Percentiles rank a stretch among this genome's conserved stretches.
Conservation (phyloP, 495 filamentous ascomycete genomes). For the Parathielavia appendiculata region DNA sequence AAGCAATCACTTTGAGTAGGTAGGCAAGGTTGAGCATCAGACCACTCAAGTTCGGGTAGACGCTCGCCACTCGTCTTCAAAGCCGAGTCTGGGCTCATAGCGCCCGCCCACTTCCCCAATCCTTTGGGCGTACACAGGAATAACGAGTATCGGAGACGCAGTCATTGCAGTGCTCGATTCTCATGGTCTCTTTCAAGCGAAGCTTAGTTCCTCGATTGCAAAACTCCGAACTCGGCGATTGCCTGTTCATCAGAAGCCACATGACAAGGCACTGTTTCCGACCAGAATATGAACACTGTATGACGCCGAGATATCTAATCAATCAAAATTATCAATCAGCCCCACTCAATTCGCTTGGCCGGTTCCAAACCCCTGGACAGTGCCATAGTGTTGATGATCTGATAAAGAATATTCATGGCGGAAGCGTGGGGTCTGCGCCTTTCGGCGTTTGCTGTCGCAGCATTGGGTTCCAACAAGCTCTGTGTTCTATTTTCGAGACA, state of each 20-base stretch:
- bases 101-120: too few species aligned
- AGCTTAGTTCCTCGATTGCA: neutral
- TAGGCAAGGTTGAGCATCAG: too few species aligned
- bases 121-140: too few species aligned
- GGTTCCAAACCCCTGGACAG: neutral
- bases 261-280: slow-evolving; percentile 6
- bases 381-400: slow-evolving; percentile 6
- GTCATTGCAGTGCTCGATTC: too few species aligned
- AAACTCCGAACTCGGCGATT: slow-evolving; percentile 18
- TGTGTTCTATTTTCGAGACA: too few species aligned
- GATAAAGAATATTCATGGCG: slow-evolving; percentile 7
- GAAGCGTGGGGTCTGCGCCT: neutral
- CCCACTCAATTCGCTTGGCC: slow-evolving; percentile 13
- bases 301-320: slow-evolving; percentile 24
- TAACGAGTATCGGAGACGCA: too few species aligned
- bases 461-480: too few species aligned
- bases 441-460: neutral
- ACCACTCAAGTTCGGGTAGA: too few species aligned
- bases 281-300: slow-evolving; percentile 6
- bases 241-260: neutral
- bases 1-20: too few species aligned
- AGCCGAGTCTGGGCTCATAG: neutral
- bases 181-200: neutral
- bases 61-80: neutral
- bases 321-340: slow-evolving; percentile 35